Evolutionary conservation across 108 stramenopile genomes (phyloP).

Genomic region (Skeletonema tropicum): DNA sequence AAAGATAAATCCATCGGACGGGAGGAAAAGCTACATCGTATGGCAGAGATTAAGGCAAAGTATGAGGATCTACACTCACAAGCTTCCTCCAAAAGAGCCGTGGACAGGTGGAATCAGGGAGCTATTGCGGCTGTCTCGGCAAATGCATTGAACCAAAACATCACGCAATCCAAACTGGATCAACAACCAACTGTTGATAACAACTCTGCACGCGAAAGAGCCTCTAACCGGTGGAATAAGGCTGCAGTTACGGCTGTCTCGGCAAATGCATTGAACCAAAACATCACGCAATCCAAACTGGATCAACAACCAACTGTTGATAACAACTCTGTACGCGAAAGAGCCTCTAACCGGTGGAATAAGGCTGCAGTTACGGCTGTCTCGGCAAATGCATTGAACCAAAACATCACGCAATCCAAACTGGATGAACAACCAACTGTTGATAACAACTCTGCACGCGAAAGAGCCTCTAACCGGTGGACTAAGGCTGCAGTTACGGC

Average conservation of each 20-base stretch:
- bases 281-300: not conserved
- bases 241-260: not conserved
- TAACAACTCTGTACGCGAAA: not conserved
- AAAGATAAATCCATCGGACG: constrained; percentile 24
- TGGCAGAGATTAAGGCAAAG: constrained; percentile 30
- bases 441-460: no score
- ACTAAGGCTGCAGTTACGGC: not conserved
- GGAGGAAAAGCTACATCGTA: constrained; percentile 17
- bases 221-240: not conserved
- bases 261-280: not conserved
- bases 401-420: not conserved
- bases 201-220: not conserved
- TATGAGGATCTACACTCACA: constrained; percentile 6
- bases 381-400: not conserved
- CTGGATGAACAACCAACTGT: not conserved
- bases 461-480: not conserved
- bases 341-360: constrained; percentile 5
- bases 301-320: not conserved
- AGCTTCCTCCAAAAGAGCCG: not conserved
- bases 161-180: not conserved
- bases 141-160: not conserved
- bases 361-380: not conserved
- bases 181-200: not conserved
- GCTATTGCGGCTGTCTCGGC: not conserved
- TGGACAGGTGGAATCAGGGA: not conserved